Evolutionary conservation across 371 early-diverging fungal species (phyloP), one percentile per base, ranked within the genome.

Genomic region (Mucor sp.): DNA sequence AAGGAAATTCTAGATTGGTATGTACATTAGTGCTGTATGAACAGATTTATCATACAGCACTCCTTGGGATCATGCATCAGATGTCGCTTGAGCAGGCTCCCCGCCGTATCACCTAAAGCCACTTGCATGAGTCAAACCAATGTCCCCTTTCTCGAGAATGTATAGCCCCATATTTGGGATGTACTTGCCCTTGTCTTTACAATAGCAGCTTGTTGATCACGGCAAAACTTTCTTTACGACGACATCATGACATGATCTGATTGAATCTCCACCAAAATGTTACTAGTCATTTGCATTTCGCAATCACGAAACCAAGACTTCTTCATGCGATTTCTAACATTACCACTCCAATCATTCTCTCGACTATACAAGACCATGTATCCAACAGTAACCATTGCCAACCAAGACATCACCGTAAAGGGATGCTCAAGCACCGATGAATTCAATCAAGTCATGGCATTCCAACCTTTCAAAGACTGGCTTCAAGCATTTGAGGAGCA

Each of bases 401-500:
- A 68, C 1, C 77, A 81, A 48, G 27, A 32, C 4, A 72, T 81
- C 0, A 70, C 67, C 4, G 14, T 81, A 3, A 63, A 19, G 11
- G 74, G 75, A 0, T 65, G 53, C 12, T 67, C 58, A 25, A 14
- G 50, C 19, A 27, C 25, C 6, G 33, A 63, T 25, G 74, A 70
- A 19, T 47, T 78, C 0, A 56, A 66, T 17, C 68, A 69, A 58
- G 85, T 91, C 11, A 66, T 80, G 17, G 65, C 77, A 41, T 92
- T 90, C 62, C 84, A 86, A 37, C 90, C 92, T 6, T 80, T 93
- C 33, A 76, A 75, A 69, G 85, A 85, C 37, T 92, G 92, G 92
- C 73, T 83, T 14, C 33, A 55, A 2, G 65, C 75, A 0, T 82
- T 87, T 30, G 83, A 82, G 53, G 69, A 82, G 50, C 83, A 85